These are phyloP conservation scores for Domatiomyces globalis DNA, from an alignment of 2,329 filamentous ascomycete species.

Conservation along the genomic window DNA sequence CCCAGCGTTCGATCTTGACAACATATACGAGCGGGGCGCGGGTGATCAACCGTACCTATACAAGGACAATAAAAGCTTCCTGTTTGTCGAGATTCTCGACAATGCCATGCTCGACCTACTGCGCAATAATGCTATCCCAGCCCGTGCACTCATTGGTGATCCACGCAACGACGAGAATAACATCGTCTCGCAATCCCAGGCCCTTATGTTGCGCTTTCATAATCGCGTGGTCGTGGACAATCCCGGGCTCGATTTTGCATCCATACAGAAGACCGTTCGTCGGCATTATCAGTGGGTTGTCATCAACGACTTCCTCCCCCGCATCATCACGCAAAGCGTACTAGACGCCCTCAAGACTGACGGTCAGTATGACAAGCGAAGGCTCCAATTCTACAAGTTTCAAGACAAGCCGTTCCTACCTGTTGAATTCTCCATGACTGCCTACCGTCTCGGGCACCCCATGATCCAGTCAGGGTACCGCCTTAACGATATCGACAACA, in stretches of 20 bases:
- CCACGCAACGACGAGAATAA: constrained; percentile 1
- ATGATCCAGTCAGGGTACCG: not conserved
- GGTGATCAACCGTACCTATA: not conserved
- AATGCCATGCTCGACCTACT: not conserved
- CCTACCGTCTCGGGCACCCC: not conserved
- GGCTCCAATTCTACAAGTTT: not conserved
- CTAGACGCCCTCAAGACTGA: not conserved
- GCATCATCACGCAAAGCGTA: not conserved
- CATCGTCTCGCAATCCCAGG: not conserved
- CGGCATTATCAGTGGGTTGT: constrained; percentile 16
- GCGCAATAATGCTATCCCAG: not conserved
- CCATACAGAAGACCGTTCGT: constrained; percentile 7
- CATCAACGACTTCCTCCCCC: not conserved
- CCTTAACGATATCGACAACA: not conserved
- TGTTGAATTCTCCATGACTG: not conserved
- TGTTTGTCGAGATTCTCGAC: not conserved
- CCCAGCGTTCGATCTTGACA: constrained; percentile 1
- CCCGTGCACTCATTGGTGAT: not conserved
- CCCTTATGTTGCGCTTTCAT: not conserved
- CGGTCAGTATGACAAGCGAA: not conserved
- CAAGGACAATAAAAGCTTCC: not conserved
- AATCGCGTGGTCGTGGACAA: not conserved
- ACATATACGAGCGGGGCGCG: not conserved
- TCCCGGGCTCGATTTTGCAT: not conserved
- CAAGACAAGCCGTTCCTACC: not conserved